phyloP scores from a whole-genome alignment of 1,284 basidiomycete species.

The Puccinia horiana region DNA sequence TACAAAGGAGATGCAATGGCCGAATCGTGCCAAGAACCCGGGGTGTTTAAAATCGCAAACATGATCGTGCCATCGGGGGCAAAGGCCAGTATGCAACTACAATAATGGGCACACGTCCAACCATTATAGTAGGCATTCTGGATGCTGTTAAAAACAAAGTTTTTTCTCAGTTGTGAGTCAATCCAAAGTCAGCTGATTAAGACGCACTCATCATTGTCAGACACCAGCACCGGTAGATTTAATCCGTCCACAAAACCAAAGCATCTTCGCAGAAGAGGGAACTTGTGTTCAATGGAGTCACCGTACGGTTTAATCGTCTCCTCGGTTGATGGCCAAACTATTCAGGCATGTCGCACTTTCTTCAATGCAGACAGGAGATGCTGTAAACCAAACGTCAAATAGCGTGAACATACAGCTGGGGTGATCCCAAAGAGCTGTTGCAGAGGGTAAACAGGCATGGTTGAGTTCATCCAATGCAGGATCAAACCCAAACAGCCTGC shows the following conservation, averaged over 20 bases:
- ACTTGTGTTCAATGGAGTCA: not conserved
- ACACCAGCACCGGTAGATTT: not conserved
- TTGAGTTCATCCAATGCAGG: not conserved
- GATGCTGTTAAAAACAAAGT: not conserved
- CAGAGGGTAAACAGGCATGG: not conserved
- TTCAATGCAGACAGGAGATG: not conserved
- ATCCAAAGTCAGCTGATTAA: not conserved
- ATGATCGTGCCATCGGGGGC: no score
- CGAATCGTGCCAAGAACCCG: no score
- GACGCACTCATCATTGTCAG: not conserved
- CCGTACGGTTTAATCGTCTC: not conserved
- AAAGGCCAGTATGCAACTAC: no score
- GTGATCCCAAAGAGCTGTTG: not conserved
- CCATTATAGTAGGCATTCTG: constrained; percentile 1
- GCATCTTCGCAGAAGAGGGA: not conserved
- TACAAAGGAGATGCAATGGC: constrained; percentile 59
- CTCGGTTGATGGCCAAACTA: not conserved
- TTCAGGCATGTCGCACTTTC: not conserved
- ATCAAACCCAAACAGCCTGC: not conserved
- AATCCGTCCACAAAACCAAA: no score
- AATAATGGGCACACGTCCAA: no score
- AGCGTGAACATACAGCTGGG: not conserved
- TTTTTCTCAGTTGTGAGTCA: no score
- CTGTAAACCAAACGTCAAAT: not conserved
- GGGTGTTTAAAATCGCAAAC: no score